These are phyloP conservation scores for Peniophora sp. DNA, from an alignment of 1,284 basidiomycete genomes.

Conservation along the genomic window DNA sequence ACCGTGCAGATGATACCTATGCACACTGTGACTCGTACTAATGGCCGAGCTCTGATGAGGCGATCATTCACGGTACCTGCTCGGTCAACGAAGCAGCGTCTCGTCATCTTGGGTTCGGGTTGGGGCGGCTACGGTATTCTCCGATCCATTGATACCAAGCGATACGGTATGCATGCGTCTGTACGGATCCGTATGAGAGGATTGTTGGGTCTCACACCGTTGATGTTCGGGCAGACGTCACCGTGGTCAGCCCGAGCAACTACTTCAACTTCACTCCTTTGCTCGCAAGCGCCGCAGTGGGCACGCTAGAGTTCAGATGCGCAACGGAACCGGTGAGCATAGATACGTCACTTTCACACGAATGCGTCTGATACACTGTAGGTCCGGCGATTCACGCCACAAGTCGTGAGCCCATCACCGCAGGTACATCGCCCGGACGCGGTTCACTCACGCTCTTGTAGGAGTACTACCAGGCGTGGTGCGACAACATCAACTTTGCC, in stretches of 20 bases:
- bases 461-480: slow-evolving; percentile 67
- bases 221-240: slow-evolving; percentile 51
- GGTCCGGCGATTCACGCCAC: slow-evolving; percentile 48
- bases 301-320: slow-evolving; percentile 75
- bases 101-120: slow-evolving; percentile 79
- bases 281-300: slow-evolving; percentile 70
- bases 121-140: slow-evolving; percentile 81
- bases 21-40: too few relatives aligned
- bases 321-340: slow-evolving; percentile 75
- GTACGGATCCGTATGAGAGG: too few relatives aligned
- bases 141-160: slow-evolving; percentile 55
- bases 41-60: background rate
- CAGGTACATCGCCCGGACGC: background rate
- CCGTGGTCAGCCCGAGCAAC: slow-evolving; percentile 64
- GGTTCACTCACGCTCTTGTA: slow-evolving; percentile 21
- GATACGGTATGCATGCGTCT: slow-evolving; percentile 55
- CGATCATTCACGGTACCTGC: slow-evolving; percentile 10
- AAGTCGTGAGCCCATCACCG: slow-evolving; percentile 34
- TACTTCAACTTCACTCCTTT: slow-evolving; percentile 85
- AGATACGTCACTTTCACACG: slow-evolving; percentile 14
- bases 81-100: slow-evolving; percentile 25
- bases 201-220: too few relatives aligned
- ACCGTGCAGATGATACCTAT: too few relatives aligned
- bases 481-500: slow-evolving; percentile 66
- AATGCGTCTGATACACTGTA: slow-evolving; percentile 16